Base-by-base conservation (phyloP, 495 filamentous ascomycete species). In the Lepidopterella palustris region DNA sequence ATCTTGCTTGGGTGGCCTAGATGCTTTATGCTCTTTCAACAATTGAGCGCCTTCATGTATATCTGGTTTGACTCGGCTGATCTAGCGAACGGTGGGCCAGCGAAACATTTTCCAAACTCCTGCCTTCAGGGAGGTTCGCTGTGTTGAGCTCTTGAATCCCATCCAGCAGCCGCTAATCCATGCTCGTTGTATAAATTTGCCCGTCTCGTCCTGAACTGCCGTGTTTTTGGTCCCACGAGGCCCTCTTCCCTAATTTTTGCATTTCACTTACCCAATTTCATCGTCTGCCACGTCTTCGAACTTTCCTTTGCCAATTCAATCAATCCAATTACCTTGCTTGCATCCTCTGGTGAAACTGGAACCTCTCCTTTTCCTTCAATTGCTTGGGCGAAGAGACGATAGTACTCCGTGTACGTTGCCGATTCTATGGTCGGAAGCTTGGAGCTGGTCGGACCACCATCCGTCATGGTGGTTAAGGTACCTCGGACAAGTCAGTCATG, bases 251-350 rank as follows among this genome's bases (percentile, higher is more conserved):
- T 42, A 15, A 3, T 10, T 42, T 42, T 42, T 13, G 9, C 35
- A 42, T 11, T 42, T 13, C 35, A 15, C 2, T 18, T 3, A 42
- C 10, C 10, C 2, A 42, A 2, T 42, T 51, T 50, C 59, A 91
- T 60, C 26, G 87, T 86, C 70, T 77, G 82, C 20, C 86, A 84
- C 50, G 72, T 77, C 65, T 73, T 76, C 0, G 84, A 87, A 67
- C 87, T 90, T 74, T 89, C 78, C 62, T 76, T 78, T 25, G 83
- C 80, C 51, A 87, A 73, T 74, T 95, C 90, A 54, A 95, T 85
- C 62, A 95, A 74, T 51, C 79, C 78, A 59, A 95, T 79, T 15
- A 92, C 84, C 68, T 87, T 79, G 13, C 81, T 79, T 10, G 87
- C 87, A 69, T 91, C 82, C 20, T 75, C 77, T 1, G 87, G 82